Conservation (phyloP, 805 yeast species). For the Sugiyamaella boreocaroliniensis region DNA sequence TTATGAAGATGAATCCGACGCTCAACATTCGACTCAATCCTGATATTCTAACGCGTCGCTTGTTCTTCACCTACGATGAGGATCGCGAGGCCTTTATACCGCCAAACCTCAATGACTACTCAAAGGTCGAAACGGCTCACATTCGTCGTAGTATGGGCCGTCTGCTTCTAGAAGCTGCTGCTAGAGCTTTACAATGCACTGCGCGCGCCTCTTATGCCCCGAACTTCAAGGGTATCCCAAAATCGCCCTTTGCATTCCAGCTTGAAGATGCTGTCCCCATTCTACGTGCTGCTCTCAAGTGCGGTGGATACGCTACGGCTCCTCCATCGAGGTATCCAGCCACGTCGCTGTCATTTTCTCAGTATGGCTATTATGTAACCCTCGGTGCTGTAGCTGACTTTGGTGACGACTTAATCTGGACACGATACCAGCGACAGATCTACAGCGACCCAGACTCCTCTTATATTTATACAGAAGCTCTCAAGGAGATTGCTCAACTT, state of each 20-base stretch:
- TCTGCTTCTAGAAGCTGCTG: slow-evolving; percentile 16
- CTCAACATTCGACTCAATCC: slow-evolving; percentile 55
- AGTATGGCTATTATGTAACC: slow-evolving; percentile 34
- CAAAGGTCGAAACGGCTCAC: slow-evolving; percentile 12
- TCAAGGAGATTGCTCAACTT: slow-evolving; percentile 44
- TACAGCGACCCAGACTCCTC: slow-evolving; percentile 38
- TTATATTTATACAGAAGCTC: slow-evolving; percentile 54
- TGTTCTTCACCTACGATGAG: slow-evolving; percentile 19
- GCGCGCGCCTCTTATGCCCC: not conserved
- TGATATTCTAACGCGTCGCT: slow-evolving; percentile 36
- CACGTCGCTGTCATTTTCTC: not conserved
- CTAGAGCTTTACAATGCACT: slow-evolving; percentile 5
- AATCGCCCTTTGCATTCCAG: slow-evolving; percentile 1
- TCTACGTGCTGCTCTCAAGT: slow-evolving; percentile 4
- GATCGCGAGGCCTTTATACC: slow-evolving; percentile 17
- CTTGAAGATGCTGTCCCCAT: slow-evolving; percentile 9
- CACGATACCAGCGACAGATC: slow-evolving; percentile 40
- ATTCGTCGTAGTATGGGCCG: slow-evolving; percentile 14
- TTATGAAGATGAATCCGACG: slow-evolving; percentile 44
- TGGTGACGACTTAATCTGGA: slow-evolving; percentile 40
- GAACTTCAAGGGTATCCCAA: not conserved
- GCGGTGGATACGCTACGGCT: slow-evolving; percentile 6
- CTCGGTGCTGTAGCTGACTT: slow-evolving; percentile 46
- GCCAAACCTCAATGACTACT: slow-evolving; percentile 17
- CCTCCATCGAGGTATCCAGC: slow-evolving; percentile 1